Conservation (phyloP, 176 grass and related monocot genomes). For the Musa troglodytarum region DNA sequence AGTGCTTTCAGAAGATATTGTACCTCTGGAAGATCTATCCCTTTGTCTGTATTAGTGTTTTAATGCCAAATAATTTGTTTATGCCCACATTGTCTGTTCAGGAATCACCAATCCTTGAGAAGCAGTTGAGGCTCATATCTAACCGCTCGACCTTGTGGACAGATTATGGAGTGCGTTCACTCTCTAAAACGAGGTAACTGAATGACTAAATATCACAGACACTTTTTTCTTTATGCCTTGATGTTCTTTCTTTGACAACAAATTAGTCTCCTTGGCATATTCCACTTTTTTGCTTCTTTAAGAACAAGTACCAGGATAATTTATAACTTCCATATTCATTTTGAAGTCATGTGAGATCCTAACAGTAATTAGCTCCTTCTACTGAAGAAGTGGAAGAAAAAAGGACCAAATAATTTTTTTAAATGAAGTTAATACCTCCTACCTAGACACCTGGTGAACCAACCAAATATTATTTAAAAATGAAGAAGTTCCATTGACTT, state of each 20-base stretch:
- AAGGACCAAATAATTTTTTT: too few relatives aligned
- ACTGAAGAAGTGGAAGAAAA: background rate
- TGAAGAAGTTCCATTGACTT: too few relatives aligned
- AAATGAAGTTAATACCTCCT: too few relatives aligned
- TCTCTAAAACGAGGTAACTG: conserved; percentile 78
- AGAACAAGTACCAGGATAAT: too few relatives aligned
- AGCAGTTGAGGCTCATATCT: conserved; percentile 79
- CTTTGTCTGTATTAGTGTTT: background rate
- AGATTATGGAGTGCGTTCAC: conserved; percentile 79
- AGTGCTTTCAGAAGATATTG: conserved; percentile 12
- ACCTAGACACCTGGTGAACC: too few relatives aligned
- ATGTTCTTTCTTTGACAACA: background rate
- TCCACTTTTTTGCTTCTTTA: background rate
- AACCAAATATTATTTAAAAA: too few relatives aligned
- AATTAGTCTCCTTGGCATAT: background rate
- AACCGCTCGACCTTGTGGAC: conserved; percentile 85
- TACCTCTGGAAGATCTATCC: background rate
- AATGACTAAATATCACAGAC: background rate
- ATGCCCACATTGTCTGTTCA: conserved; percentile 15
- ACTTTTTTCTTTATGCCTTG: background rate
- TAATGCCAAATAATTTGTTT: background rate
- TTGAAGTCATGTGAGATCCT: background rate
- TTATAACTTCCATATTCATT: too few relatives aligned
- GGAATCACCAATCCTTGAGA: conserved; percentile 85
- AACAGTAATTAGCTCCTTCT: background rate